These are phyloP conservation scores for Hypoxylon rickii DNA, from an alignment of 495 filamentous ascomycete species.

Conservation along the genomic window DNA sequence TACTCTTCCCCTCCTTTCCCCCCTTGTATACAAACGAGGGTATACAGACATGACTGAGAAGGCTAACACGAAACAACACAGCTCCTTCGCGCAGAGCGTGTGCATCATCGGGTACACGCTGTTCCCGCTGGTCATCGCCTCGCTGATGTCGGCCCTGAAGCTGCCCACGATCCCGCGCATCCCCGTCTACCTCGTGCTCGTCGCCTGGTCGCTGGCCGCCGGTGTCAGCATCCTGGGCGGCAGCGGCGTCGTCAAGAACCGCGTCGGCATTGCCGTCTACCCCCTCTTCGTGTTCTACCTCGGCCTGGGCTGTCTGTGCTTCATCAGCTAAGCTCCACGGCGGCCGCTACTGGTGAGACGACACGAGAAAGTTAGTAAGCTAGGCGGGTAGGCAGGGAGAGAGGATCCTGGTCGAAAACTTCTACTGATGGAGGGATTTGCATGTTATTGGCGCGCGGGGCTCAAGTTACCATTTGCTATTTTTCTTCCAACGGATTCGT, in stretches of 20 bases:
- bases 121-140: conserved; percentile 95
- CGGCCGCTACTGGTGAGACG: not conserved
- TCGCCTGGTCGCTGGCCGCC: conserved; percentile 90
- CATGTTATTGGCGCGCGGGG: conserved; percentile 21
- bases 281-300: conserved; percentile 97
- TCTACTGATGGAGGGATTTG: too few species aligned
- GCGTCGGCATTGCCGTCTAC: conserved; percentile 93
- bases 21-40: too few species aligned
- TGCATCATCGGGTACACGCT: conserved; percentile 99
- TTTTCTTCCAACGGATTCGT: too few species aligned
- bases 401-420: too few species aligned
- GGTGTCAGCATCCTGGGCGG: conserved; percentile 95
- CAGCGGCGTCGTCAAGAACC: conserved; percentile 91
- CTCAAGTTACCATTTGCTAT: not conserved
- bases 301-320: conserved; percentile 89
- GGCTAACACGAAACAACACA: conserved; percentile 40
- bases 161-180: conserved; percentile 79
- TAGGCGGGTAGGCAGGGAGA: too few species aligned
- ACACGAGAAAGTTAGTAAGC: too few species aligned
- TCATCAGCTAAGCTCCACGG: conserved; percentile 73
- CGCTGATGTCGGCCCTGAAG: conserved; percentile 80
- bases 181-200: conserved; percentile 85
- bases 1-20: too few species aligned
- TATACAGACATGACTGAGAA: not conserved
- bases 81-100: conserved; percentile 95